Base-by-base conservation (phyloP, 2,329 filamentous ascomycete genomes). In the Trichoderma simmonsii region DNA sequence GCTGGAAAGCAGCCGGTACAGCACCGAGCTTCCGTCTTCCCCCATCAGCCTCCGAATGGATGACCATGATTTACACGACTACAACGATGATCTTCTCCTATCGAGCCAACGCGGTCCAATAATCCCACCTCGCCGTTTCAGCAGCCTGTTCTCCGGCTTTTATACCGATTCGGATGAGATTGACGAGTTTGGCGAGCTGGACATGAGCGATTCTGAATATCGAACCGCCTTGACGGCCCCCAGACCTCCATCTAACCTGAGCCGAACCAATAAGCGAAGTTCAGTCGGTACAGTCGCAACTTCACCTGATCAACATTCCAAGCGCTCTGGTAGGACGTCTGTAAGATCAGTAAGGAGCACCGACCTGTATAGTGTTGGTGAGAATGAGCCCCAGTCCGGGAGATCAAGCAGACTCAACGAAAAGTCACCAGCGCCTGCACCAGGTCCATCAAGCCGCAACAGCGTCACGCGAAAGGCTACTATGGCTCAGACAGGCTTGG, bases 81-180 rank as follows among this genome's bases (percentile, higher is more conserved):
- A 94, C 78, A 93, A 94, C 79, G 93, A 96, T 76, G 91, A 95
- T 77, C 92, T 92, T 0, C 92, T 92, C 2, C 82, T 94, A 54
- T 90, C 90, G 1, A 83, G 81, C 70, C 85, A 88, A 15, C 87
- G 86, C 68, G 86, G 86, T 2, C 87, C 90, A 2, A 85, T 92
- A 78, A 88, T 91, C 73, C 88, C 91, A 18, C 92, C 93, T 1
- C 90, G 92, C 77, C 87, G 93, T 70, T 91, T 93, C 63, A 95
- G 92, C 81, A 96, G 93, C 78, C 84, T 97, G n/a, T 96, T 96
- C 80, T 92, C 93, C 36, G 93, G 93, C 0, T 96, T 97, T 75
- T 93, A 95, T 61, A 89, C 89, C 14, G 86, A 85, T 59, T 91
- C 91, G 8, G 90, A 90, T 59, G 91, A 93, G 70, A 84, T 79